Percentiles rank a stretch among this genome's conserved stretches.
Evolutionary conservation across 257 asterid species (phyloP).

Genomic region (Paraleonurus japonicus): DNA sequence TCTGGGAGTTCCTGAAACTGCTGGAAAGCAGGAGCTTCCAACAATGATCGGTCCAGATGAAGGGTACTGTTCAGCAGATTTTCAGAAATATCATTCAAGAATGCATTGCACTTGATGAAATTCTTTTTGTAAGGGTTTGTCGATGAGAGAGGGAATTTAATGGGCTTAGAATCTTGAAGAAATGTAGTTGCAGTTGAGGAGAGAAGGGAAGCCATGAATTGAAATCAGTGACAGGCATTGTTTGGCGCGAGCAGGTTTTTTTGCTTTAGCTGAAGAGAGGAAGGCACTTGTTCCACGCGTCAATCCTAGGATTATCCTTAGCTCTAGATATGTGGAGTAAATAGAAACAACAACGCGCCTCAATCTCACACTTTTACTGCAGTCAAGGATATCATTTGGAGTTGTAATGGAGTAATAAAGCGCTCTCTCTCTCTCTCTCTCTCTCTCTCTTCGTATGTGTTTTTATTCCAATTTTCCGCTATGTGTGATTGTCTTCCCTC

Average conservation of each 20-base stretch:
- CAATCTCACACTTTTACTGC: slow-evolving; percentile 1
- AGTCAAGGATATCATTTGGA: not conserved
- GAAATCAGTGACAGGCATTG: not conserved
- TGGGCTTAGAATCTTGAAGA: slow-evolving; percentile 45
- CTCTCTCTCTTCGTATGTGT: not conserved
- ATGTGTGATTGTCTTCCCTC: slow-evolving; percentile 37
- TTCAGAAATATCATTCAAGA: slow-evolving; percentile 48
- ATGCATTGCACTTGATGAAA: slow-evolving; percentile 47
- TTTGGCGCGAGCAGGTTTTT: slow-evolving; percentile 9
- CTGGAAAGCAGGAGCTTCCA: slow-evolving; percentile 45
- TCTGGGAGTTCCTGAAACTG: slow-evolving; percentile 61
- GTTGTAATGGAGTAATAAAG: not conserved
- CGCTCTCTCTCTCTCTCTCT: not conserved
- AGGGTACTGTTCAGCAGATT: slow-evolving; percentile 27
- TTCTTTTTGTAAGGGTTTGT: slow-evolving; percentile 28
- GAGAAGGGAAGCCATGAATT: slow-evolving; percentile 61
- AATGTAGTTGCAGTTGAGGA: slow-evolving; percentile 47
- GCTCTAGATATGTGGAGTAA: slow-evolving; percentile 45
- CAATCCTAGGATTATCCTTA: slow-evolving; percentile 48
- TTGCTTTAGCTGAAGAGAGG: slow-evolving; percentile 14
- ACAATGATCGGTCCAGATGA: slow-evolving; percentile 41
- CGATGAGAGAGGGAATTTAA: slow-evolving; percentile 34
- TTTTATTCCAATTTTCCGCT: not conserved
- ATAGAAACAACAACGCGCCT: slow-evolving; percentile 54
- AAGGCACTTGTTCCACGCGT: slow-evolving; percentile 48